Evolutionary conservation across 768 basidiomycete species (phyloP), one percentile per base, ranked within the genome.

Genomic region (Leccinum longicurvipes): DNA sequence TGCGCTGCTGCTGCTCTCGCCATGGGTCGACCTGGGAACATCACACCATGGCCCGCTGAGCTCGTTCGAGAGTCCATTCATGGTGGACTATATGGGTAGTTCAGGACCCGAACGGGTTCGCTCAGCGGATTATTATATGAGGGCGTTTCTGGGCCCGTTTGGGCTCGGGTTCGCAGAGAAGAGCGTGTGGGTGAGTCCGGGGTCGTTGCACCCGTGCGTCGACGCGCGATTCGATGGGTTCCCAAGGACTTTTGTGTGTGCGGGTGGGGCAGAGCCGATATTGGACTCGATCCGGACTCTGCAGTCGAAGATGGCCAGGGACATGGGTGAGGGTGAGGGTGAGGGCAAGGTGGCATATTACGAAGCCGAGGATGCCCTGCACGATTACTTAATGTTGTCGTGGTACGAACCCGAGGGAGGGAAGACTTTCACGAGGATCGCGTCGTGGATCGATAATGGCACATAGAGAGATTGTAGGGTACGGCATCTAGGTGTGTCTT

Each of bases 131-230:
- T 58, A 62, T 14, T 32, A 24, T 4, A 59, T 50, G 56, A 25
- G 2, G 24, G 76, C 82, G 0, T 82, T 84, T 57, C 56, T 76
- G 6, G 83, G 83, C 1, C 76, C 79, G 1, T 77, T 82, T 51
- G 82, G 78, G 6, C 55, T 70, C 2, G 78, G 72, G 4, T 75
- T 74, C 9, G 77, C 78, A 10, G 76, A 78, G 14, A 71, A 70
- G 12, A 83, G 79, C 54, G 71, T 67, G n/a, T 86, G 83, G 61
- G 73, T 88, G 25, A 87, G 85, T 0, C 85, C 86, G 3, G 80
- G 79, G 14, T 84, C 82, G 5, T 61, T 75, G 23, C 64, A 78
- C 46, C 68, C 77, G 1, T 63, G 64, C 11, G 64, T 78, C 31
- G 32, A 61, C 2, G 71, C 78, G 8, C 62, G 72, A 48, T 88